Percentiles rank a stretch among this genome's conserved stretches.
Conservation (phyloP, 768 basidiomycete species). For the Trametes cinnabarina region DNA sequence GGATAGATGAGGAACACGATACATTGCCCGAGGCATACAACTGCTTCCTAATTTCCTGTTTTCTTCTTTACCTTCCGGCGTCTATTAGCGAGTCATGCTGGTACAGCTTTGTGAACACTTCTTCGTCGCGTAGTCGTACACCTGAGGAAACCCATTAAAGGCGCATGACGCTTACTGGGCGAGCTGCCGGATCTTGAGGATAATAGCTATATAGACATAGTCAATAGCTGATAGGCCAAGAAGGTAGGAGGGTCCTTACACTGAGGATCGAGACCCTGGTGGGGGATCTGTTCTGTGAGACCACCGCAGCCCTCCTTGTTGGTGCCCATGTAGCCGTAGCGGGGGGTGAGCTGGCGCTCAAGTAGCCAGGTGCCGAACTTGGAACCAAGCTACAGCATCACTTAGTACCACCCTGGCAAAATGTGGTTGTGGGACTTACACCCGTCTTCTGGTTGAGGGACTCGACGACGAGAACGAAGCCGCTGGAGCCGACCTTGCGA, state of each 20-base stretch:
- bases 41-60: not conserved
- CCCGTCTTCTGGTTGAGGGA: slow-evolving; percentile 89
- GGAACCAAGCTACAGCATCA: slow-evolving; percentile 55
- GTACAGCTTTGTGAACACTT: not conserved
- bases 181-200: slow-evolving; percentile 44
- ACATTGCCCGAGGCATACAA: slow-evolving; percentile 2
- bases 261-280: slow-evolving; percentile 77
- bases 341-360: slow-evolving; percentile 77
- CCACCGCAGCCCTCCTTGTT: slow-evolving; percentile 76
- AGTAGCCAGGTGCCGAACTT: slow-evolving; percentile 86
- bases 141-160: not conserved
- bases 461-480: slow-evolving; percentile 84
- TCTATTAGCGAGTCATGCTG: not conserved
- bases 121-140: slow-evolving; percentile 2
- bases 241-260: slow-evolving; percentile 42
- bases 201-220: slow-evolving; percentile 38
- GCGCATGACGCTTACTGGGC: slow-evolving; percentile 25
- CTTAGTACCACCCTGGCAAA: not conserved
- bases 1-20: not conserved
- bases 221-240: not conserved
- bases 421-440: slow-evolving; percentile 29
- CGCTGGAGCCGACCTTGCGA: slow-evolving; percentile 66
- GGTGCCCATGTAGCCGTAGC: slow-evolving; percentile 78
- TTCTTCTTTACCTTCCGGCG: not conserved
- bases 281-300: slow-evolving; percentile 79